Evolutionary conservation across 495 filamentous ascomycete species (phyloP).

Genomic region (Hypoxylon subgilvum): DNA sequence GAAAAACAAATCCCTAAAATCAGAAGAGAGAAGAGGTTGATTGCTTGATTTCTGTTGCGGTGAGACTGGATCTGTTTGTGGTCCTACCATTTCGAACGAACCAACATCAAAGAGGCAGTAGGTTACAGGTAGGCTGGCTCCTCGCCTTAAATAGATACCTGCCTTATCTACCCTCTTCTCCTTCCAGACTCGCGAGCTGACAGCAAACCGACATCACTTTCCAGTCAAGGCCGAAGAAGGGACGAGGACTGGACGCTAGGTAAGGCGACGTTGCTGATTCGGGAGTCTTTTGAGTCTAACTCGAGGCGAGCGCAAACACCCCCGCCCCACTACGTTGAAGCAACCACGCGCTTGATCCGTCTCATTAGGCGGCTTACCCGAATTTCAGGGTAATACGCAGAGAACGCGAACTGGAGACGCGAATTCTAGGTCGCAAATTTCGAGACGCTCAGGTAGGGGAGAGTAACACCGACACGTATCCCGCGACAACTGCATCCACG

Average conservation of each 20-base stretch:
- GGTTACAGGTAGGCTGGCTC: no score
- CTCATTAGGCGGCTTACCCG: conserved; percentile 2
- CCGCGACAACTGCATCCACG: not conserved
- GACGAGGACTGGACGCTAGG: not conserved
- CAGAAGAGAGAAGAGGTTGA: not conserved
- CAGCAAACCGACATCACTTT: not conserved
- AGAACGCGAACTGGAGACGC: not conserved
- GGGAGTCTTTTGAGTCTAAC: not conserved
- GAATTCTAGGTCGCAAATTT: no score
- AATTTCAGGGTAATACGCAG: not conserved
- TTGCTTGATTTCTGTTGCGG: not conserved
- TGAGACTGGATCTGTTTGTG: not conserved
- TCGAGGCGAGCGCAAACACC: conserved; percentile 5
- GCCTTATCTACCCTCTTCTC: not conserved
- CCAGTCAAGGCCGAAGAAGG: not conserved
- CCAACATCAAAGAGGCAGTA: not conserved
- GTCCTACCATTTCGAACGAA: not conserved
- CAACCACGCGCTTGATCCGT: conserved; percentile 19
- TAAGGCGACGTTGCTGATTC: not conserved
- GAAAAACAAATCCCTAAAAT: not conserved
- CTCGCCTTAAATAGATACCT: not conserved
- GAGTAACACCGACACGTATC: conserved; percentile 19
- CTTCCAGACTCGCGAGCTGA: no score
- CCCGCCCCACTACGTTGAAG: not conserved
- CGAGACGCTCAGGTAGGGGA: conserved; percentile 2